A percentile compares a stretch with the other conserved stretches of the same genome.
Evolutionary conservation across 108 stramenopile species (phyloP).

Genomic region (Discostella stelligeroides): DNA sequence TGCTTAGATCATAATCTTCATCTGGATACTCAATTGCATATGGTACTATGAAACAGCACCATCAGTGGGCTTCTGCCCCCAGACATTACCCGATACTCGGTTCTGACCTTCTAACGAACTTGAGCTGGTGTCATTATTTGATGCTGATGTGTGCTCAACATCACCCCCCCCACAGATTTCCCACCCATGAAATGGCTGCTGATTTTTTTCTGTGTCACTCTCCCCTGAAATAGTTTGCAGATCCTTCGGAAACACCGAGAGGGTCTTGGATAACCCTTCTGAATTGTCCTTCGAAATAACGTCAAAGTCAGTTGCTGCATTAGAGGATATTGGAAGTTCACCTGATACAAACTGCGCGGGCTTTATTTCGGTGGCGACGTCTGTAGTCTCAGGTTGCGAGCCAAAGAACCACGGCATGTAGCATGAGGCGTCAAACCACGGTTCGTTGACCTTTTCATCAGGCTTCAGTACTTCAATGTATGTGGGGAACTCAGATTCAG

Average conservation of each 20-base stretch:
- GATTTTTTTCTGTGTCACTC: not conserved
- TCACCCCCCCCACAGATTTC: not conserved
- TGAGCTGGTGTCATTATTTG: not conserved
- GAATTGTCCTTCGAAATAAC: not conserved
- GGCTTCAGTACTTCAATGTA: not conserved
- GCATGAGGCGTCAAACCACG: not conserved
- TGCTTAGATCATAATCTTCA: too few species aligned
- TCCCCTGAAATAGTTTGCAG: not conserved
- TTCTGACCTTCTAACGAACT: not conserved
- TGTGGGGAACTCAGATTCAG: constrained; percentile 1
- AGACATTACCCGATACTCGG: not conserved
- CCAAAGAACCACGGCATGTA: not conserved
- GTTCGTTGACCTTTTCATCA: not conserved
- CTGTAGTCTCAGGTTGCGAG: not conserved
- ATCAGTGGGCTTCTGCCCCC: not conserved
- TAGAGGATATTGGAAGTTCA: not conserved
- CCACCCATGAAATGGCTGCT: not conserved
- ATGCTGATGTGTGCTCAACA: not conserved
- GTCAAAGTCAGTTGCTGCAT: not conserved
- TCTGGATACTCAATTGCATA: too few species aligned
- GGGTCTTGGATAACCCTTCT: not conserved
- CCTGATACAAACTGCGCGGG: not conserved
- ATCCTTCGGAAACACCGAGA: constrained; percentile 2
- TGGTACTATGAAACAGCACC: not conserved
- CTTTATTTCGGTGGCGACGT: not conserved